Evolutionary conservation across 495 filamentous ascomycete species (phyloP), one percentile per base, ranked within the genome.

Genomic region (Durotheca rogersii): DNA sequence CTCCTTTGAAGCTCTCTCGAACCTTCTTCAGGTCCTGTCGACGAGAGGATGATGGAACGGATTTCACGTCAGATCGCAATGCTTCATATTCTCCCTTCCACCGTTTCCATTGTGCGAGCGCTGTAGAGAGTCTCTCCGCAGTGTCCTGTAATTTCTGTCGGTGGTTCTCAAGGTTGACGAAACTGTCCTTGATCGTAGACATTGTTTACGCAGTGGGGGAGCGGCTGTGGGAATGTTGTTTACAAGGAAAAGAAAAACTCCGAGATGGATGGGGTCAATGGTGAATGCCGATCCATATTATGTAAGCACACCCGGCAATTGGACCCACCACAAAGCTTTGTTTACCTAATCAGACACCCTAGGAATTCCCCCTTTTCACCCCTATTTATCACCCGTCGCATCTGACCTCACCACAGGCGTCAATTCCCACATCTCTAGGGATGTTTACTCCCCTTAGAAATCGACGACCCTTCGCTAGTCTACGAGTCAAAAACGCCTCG

Each of bases 11-110:
- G 31, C 70, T 63, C 12, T 66, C 61, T 19, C 68, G 68, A 20
- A 69, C 68, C 27, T 61, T 65, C 0, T 53, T 63, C 1, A 78
- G 65, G 5, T 70, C 68, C 42, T 83, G 67, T 27, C 84, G 73
- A 30, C 85, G 77, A 4, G 79, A 67, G 19, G 79, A 66, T 5
- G 76, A 67, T n/a, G 73, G 60, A 23, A 88, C 62, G 3, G 60
- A 66, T 34, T 71, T 58, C 20, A 98, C 78, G 56, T 90, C 88
- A 46, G 93, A 87, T 58, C 85, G 90, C 47, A 97, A 73, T 9
- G 81, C 83, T 54, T 95, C 89, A 66, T 97, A 98, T 56, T 96
- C 94, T 11, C 85, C 77, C 59, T 95, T 91, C 81, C 84, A 93
- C 41, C 80, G 83, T 60, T 88, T 85, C 93, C 92, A 97, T 69